Conservation (phyloP, 1,284 basidiomycete species). For the Sporisorium exsertum region DNA sequence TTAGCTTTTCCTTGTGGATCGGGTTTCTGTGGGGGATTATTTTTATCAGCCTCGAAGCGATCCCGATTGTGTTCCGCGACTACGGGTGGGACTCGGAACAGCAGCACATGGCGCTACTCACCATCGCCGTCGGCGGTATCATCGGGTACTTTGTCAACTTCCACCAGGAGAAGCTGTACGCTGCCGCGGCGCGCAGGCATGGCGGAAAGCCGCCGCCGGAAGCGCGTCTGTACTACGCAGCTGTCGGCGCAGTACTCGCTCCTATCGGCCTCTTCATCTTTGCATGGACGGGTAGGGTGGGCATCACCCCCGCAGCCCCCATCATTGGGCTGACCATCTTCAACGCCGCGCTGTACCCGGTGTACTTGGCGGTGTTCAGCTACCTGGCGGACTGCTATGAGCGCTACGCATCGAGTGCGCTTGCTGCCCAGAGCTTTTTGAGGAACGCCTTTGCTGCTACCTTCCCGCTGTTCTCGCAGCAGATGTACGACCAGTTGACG, state of each 20-base stretch:
- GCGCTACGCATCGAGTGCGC: slow-evolving; percentile 64
- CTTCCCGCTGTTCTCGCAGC: slow-evolving; percentile 51
- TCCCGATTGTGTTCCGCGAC: slow-evolving; percentile 62
- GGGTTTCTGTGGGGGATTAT: slow-evolving; percentile 58
- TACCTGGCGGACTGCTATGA: slow-evolving; percentile 61
- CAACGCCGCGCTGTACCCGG: slow-evolving; percentile 38
- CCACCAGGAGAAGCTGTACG: slow-evolving; percentile 62
- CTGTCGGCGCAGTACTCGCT: slow-evolving; percentile 48
- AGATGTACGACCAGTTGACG: slow-evolving; percentile 56
- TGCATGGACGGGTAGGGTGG: slow-evolving; percentile 48
- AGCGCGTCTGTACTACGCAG: slow-evolving; percentile 70
- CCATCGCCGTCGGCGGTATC: slow-evolving; percentile 53
- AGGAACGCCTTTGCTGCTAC: slow-evolving; percentile 53
- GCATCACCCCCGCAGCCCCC: slow-evolving; percentile 43
- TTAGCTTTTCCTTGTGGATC: slow-evolving; percentile 71
- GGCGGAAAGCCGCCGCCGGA: slow-evolving; percentile 71
- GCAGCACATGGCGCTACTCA: slow-evolving; percentile 49
- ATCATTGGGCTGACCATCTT: slow-evolving; percentile 54
- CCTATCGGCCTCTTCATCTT: slow-evolving; percentile 58
- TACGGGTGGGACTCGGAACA: slow-evolving; percentile 58
- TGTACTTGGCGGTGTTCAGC: slow-evolving; percentile 47
- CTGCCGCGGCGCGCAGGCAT: slow-evolving; percentile 42
- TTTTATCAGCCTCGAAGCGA: slow-evolving; percentile 47
- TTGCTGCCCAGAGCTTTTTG: slow-evolving; percentile 59
- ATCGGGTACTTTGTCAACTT: slow-evolving; percentile 79